Percentiles rank a stretch among this genome's conserved stretches.
Conservation (phyloP, 768 basidiomycete species). For the Mycena galericulata region DNA sequence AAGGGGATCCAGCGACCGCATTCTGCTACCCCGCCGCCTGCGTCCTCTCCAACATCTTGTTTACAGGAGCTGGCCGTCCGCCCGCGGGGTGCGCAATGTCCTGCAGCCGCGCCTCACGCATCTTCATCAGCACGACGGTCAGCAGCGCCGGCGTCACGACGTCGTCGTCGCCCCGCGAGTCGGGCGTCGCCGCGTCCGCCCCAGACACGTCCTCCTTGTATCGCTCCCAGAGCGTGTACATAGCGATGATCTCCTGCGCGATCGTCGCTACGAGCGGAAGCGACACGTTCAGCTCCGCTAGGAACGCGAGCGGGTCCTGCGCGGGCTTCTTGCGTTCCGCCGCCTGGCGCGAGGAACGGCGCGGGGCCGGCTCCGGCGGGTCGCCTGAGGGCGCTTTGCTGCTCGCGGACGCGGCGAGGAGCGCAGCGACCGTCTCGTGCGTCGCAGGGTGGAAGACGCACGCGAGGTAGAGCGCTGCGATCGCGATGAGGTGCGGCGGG, state of each 20-base stretch:
- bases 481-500: constrained; percentile 94
- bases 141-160: constrained; percentile 71
- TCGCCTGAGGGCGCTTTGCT: constrained; percentile 18
- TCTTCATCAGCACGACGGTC: constrained; percentile 66
- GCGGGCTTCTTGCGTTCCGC: constrained; percentile 52
- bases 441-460: constrained; percentile 79
- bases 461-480: constrained; percentile 91
- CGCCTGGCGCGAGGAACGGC: constrained; percentile 67
- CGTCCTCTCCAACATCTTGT: constrained; percentile 80
- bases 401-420: constrained; percentile 43
- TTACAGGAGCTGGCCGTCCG: constrained; percentile 67
- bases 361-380: constrained; percentile 52
- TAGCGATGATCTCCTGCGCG: constrained; percentile 89
- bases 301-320: constrained; percentile 83
- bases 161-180: constrained; percentile 36
- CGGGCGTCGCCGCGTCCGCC: constrained; percentile 51
- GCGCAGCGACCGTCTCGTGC: constrained; percentile 54
- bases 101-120: constrained; percentile 73
- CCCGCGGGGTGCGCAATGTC: constrained; percentile 65
- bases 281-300: constrained; percentile 89
- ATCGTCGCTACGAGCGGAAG: constrained; percentile 85
- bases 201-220: constrained; percentile 73
- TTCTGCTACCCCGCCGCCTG: constrained; percentile 65
- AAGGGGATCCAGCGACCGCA: not conserved
- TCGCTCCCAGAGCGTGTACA: constrained; percentile 91